Conservation (phyloP, 2,329 filamentous ascomycete genomes). For the Cladophialophora exuberans region DNA sequence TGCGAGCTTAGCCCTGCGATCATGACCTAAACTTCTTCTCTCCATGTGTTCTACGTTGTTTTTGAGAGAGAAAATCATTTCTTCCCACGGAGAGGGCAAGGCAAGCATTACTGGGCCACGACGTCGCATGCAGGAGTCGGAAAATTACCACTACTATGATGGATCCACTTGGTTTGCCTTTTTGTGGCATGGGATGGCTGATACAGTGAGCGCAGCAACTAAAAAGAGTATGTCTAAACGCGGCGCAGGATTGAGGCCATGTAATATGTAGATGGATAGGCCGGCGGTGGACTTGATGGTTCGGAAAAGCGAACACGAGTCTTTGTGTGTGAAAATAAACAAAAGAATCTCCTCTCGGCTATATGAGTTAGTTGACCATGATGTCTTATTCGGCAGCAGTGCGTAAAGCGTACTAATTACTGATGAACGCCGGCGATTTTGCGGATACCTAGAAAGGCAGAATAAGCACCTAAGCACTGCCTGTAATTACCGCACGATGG, state of each 20-base stretch:
- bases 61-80: slow-evolving; percentile 1
- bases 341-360: slow-evolving; percentile 20
- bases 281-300: background rate
- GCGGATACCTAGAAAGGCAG: too few relatives aligned
- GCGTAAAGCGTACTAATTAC: too few relatives aligned
- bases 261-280: slow-evolving; percentile 10
- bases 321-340: slow-evolving; percentile 15
- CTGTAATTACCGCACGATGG: background rate
- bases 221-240: background rate
- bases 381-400: background rate
- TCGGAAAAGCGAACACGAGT: background rate
- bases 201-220: background rate
- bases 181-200: background rate
- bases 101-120: slow-evolving; percentile 16
- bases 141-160: background rate
- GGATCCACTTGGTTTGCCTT: background rate
- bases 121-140: slow-evolving; percentile 6
- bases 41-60: slow-evolving; percentile 10
- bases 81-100: background rate
- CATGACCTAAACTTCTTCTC: slow-evolving; percentile 14
- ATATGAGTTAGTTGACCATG: background rate
- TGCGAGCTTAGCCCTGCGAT: slow-evolving; percentile 10
- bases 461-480: too few relatives aligned
- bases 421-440: too few relatives aligned
- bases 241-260: background rate